phyloP scores from a whole-genome alignment of 78 protist genomes.

The Pigoraptor vietnamica region DNA sequence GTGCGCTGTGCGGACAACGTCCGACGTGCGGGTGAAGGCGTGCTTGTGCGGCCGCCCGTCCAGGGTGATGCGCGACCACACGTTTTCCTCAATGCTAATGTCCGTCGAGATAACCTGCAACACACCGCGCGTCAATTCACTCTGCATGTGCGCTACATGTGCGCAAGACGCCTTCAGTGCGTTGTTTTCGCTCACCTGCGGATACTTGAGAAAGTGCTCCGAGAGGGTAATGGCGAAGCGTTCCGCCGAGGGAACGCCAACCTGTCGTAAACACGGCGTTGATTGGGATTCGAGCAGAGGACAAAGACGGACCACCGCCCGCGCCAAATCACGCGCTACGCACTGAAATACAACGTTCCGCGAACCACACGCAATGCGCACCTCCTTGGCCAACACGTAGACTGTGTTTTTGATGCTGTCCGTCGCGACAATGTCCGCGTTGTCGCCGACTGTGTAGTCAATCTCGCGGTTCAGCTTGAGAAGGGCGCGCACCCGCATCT shows the following conservation, averaged over 20 bases:
- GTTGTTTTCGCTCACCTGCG: neutral
- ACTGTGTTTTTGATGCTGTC: conserved; percentile 58
- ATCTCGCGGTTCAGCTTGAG: conserved; percentile 22
- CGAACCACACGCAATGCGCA: neutral
- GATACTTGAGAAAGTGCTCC: neutral
- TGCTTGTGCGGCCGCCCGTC: conserved; percentile 37
- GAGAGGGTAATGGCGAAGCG: neutral
- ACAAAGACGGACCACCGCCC: too few relatives aligned
- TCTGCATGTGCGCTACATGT: too few relatives aligned
- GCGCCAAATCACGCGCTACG: too few relatives aligned
- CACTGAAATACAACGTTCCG: neutral
- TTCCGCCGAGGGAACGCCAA: neutral
- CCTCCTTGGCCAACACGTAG: conserved; percentile 36
- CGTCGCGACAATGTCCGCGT: conserved; percentile 47
- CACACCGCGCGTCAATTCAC: neutral
- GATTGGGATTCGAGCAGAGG: too few relatives aligned
- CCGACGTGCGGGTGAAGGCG: conserved; percentile 43
- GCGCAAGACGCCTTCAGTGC: neutral
- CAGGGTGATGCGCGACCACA: conserved; percentile 28
- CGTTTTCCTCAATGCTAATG: conserved; percentile 30
- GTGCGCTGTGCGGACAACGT: conserved; percentile 24
- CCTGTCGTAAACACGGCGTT: neutral
- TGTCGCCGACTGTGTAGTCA: conserved; percentile 45
- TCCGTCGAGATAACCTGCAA: neutral
- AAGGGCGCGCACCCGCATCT: conserved; percentile 49